A percentile compares a stretch with the other conserved stretches of the same genome.
These are phyloP conservation scores for Aspergillus sclerotialis DNA, from an alignment of 2,329 filamentous ascomycete genomes.

Conservation along the genomic window DNA sequence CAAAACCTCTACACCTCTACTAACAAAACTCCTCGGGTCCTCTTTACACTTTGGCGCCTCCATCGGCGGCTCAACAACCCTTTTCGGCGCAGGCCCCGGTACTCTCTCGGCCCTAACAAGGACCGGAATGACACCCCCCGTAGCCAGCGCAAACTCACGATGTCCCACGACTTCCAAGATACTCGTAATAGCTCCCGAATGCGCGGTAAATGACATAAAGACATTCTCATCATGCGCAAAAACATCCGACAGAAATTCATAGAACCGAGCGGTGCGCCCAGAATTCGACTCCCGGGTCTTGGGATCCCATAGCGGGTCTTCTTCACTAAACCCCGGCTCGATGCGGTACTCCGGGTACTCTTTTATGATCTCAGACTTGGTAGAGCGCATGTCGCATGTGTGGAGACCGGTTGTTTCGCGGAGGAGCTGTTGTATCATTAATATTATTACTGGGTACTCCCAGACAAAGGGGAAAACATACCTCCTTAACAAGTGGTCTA, in stretches of 20 bases:
- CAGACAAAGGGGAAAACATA: conserved; percentile 14
- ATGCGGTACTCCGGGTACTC: conserved; percentile 46
- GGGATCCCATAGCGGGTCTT: conserved; percentile 48
- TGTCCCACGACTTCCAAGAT: conserved; percentile 43
- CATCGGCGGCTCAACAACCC: conserved; percentile 18
- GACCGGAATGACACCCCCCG: conserved; percentile 47
- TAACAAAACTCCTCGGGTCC: conserved; percentile 2
- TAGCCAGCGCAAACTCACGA: conserved; percentile 40
- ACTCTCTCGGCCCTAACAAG: conserved; percentile 38
- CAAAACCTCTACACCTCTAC: background rate
- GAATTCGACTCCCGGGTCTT: conserved; percentile 43
- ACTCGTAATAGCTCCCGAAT: conserved; percentile 53
- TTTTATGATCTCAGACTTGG: conserved; percentile 39
- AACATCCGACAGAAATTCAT: conserved; percentile 46
- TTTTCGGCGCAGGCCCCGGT: conserved; percentile 10
- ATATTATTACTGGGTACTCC: too few relatives aligned
- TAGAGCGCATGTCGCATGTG: conserved; percentile 54
- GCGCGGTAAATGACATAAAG: conserved; percentile 50
- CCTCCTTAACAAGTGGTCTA: conserved; percentile 51
- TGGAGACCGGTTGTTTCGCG: conserved; percentile 55
- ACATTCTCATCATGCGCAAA: conserved; percentile 42
- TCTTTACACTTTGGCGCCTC: conserved; percentile 16
- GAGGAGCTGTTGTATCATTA: conserved; percentile 32
- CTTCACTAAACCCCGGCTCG: conserved; percentile 48
- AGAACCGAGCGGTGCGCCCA: conserved; percentile 42